Conservation (phyloP, 148 eudicot genomes). For the Mesembryanthemum crystallinum region DNA sequence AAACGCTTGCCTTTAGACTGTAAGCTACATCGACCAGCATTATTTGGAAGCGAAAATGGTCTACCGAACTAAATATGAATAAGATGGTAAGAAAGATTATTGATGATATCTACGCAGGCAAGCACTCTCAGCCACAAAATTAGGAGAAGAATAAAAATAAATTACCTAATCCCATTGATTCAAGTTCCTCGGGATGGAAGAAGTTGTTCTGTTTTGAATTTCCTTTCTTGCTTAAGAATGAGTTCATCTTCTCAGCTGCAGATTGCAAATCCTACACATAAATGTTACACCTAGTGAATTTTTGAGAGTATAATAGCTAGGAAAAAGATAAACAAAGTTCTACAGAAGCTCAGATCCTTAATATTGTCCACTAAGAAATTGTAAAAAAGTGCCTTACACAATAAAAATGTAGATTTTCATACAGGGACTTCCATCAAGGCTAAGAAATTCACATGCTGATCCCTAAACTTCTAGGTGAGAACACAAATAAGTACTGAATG, state of each 20-base stretch:
- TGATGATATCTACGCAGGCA: neutral
- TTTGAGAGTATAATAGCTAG: no score
- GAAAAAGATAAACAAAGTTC: neutral
- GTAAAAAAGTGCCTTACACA: neutral
- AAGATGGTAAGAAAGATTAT: neutral
- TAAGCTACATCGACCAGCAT: neutral
- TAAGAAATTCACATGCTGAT: no score
- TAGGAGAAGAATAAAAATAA: neutral
- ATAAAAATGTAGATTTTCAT: neutral
- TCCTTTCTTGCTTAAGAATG: slow-evolving; percentile 33
- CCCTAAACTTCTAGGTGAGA: neutral
- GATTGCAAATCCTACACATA: slow-evolving; percentile 53
- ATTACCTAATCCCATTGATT: slow-evolving; percentile 66
- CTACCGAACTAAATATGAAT: neutral
- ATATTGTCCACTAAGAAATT: neutral
- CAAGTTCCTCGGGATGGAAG: slow-evolving; percentile 66
- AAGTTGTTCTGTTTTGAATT: slow-evolving; percentile 28
- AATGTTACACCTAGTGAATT: neutral
- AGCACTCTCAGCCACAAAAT: neutral
- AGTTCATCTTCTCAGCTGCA: slow-evolving; percentile 73
- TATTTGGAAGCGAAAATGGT: neutral
- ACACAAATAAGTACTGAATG: neutral
- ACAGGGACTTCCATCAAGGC: neutral
- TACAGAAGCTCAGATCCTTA: neutral
- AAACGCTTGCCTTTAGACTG: no score